Evolutionary conservation across 2,329 filamentous ascomycete genomes (phyloP).

Genomic region (Escovopsis weberi): DNA sequence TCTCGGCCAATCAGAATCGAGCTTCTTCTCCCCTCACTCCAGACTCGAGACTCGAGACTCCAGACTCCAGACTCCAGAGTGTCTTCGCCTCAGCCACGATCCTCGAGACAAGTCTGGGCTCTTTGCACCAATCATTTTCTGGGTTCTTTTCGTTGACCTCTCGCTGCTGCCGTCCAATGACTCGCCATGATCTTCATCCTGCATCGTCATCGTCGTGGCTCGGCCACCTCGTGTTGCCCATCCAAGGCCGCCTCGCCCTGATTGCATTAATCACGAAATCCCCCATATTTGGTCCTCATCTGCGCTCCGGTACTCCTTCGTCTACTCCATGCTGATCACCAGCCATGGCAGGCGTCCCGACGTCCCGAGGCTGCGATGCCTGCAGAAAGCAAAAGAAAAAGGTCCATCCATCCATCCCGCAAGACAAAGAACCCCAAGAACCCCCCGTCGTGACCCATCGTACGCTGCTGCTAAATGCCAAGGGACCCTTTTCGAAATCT

Average conservation of each 20-base stretch:
- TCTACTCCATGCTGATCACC: background rate
- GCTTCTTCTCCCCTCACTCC: no score
- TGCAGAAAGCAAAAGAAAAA: constrained; percentile 40
- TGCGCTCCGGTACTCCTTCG: no score
- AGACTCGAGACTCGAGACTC: no score
- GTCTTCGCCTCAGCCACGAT: background rate
- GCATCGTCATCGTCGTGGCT: background rate
- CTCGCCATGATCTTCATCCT: background rate
- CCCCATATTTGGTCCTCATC: background rate
- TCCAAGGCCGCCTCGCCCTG: background rate
- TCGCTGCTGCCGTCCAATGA: background rate
- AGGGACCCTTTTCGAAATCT: background rate
- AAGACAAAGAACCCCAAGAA: background rate
- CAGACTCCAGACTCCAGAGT: no score
- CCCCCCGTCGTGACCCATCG: background rate
- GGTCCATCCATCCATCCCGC: constrained; percentile 15
- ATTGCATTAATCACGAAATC: background rate
- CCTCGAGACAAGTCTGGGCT: background rate
- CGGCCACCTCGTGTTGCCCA: background rate
- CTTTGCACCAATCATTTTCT: no score
- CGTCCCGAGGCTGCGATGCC: constrained; percentile 33
- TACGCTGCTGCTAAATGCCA: background rate
- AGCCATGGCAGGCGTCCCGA: constrained; percentile 36
- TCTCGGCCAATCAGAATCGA: no score
- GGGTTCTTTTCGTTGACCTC: background rate